A percentile compares a stretch with the other conserved stretches of the same genome.
Evolutionary conservation across 2,329 filamentous ascomycete species (phyloP).

Genomic region (Aspergillus brunneoviolaceus): DNA sequence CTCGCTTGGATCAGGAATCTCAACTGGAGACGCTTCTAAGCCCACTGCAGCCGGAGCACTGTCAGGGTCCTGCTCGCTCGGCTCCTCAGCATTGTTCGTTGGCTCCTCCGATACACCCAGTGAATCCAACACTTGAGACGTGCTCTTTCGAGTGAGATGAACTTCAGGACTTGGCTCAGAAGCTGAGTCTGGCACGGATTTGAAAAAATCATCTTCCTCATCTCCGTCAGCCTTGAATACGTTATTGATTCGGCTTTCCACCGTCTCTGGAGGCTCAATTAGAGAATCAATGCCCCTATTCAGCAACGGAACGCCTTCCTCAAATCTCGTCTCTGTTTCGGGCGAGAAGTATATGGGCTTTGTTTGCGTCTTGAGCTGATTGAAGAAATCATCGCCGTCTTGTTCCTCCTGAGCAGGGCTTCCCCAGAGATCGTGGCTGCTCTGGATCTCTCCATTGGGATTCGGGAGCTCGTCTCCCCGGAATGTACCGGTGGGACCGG

Average conservation of each 20-base stretch:
- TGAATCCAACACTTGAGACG: constrained; percentile 62
- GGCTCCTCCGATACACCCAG: constrained; percentile 41
- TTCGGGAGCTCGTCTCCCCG: constrained; percentile 7
- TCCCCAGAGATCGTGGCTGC: constrained; percentile 45
- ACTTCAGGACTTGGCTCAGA: constrained; percentile 15
- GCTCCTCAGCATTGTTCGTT: constrained; percentile 28
- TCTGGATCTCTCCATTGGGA: constrained; percentile 15
- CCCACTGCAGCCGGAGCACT: constrained; percentile 25
- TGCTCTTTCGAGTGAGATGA: constrained; percentile 66
- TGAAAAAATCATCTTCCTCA: constrained; percentile 41
- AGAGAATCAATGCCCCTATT: constrained; percentile 42
- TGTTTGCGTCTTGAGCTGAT: constrained; percentile 46
- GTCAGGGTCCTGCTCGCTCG: constrained; percentile 29
- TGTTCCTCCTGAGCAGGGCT: constrained; percentile 46
- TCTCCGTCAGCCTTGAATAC: constrained; percentile 42
- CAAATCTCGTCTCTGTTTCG: constrained; percentile 60
- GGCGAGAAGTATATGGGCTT: constrained; percentile 39
- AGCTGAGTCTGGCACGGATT: constrained; percentile 21
- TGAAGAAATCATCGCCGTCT: constrained; percentile 59
- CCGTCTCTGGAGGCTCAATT: constrained; percentile 26
- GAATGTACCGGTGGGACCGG: constrained; percentile 1
- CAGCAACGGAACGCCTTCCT: constrained; percentile 66
- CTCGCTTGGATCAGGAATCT: constrained; percentile 30
- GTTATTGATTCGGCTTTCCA: constrained; percentile 26
- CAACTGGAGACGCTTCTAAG: constrained; percentile 25